These are phyloP conservation scores for Graphiopsis chlorocephala DNA, from an alignment of 2,329 filamentous ascomycete genomes.

Conservation along the genomic window DNA sequence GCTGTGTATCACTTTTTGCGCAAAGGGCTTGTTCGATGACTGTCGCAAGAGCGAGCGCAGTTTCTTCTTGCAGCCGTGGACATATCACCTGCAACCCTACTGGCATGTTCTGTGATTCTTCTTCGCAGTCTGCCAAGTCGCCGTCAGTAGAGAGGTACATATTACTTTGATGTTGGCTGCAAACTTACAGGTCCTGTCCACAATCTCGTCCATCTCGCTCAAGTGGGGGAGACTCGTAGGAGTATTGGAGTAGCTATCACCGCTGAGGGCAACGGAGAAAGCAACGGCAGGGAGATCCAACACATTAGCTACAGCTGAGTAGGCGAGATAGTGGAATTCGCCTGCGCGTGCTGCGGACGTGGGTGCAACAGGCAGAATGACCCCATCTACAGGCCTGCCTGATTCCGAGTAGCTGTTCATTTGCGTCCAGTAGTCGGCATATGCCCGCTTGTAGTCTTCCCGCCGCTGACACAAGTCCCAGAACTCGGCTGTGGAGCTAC, in stretches of 20 bases:
- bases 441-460: conserved; percentile 19
- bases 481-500: conserved; percentile 19
- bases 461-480: conserved; percentile 22
- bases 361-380: conserved; percentile 23
- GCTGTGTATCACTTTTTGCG: neutral
- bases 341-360: conserved; percentile 16
- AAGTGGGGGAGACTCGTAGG: neutral
- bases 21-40: conserved; percentile 17
- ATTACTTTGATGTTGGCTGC: neutral
- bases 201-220: conserved; percentile 17
- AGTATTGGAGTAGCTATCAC: neutral
- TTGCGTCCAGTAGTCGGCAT: conserved; percentile 21
- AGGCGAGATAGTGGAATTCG: conserved; percentile 21
- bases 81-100: conserved; percentile 29
- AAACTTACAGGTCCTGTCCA: conserved; percentile 19
- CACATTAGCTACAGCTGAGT: conserved; percentile 21
- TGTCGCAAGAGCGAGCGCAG: conserved; percentile 22
- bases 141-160: conserved; percentile 5
- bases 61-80: conserved; percentile 27
- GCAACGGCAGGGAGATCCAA: conserved; percentile 17
- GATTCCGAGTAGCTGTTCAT: conserved; percentile 15
- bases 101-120: conserved; percentile 22
- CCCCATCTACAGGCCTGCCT: conserved; percentile 22
- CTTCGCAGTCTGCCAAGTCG: conserved; percentile 16
- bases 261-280: conserved; percentile 19